Evolutionary conservation across 805 yeast genomes (phyloP).

Genomic region (Wickerhamomyces pijperi): DNA sequence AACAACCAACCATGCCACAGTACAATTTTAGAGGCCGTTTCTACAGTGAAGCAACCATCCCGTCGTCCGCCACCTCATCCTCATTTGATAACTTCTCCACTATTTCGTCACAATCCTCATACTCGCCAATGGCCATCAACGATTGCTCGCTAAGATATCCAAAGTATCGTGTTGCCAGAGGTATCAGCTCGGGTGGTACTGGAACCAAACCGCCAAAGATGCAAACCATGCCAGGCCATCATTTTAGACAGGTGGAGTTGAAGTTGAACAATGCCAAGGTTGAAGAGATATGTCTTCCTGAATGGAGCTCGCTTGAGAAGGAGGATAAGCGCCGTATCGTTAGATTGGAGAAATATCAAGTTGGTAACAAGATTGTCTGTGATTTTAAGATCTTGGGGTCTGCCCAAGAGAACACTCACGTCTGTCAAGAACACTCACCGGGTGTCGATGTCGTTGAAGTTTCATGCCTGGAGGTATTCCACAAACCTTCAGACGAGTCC

Average conservation of each 20-base stretch:
- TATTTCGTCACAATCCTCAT: neutral
- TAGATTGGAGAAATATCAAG: slow-evolving; percentile 43
- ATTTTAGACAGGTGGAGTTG: slow-evolving; percentile 36
- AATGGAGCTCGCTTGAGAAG: slow-evolving; percentile 36
- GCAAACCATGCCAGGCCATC: slow-evolving; percentile 17
- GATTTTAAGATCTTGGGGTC: slow-evolving; percentile 40
- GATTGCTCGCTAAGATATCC: neutral
- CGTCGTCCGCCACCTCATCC: neutral
- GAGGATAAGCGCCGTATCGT: slow-evolving; percentile 45
- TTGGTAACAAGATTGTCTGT: slow-evolving; percentile 33
- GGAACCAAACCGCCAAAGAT: slow-evolving; percentile 42
- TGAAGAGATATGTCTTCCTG: slow-evolving; percentile 37
- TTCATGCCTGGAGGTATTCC: slow-evolving; percentile 41
- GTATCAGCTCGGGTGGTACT: slow-evolving; percentile 48
- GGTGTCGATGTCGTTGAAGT: slow-evolving; percentile 46
- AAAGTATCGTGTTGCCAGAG: slow-evolving; percentile 37
- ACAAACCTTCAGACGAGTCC: slow-evolving; percentile 15
- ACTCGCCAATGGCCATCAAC: neutral
- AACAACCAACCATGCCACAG: neutral
- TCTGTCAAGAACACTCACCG: slow-evolving; percentile 23
- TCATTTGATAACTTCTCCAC: neutral
- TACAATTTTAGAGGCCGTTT: neutral
- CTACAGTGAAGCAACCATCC: neutral
- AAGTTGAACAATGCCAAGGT: slow-evolving; percentile 33
- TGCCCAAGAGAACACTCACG: slow-evolving; percentile 31